Conservation (phyloP, 306 rosid species). For the Castanospermum australe region DNA sequence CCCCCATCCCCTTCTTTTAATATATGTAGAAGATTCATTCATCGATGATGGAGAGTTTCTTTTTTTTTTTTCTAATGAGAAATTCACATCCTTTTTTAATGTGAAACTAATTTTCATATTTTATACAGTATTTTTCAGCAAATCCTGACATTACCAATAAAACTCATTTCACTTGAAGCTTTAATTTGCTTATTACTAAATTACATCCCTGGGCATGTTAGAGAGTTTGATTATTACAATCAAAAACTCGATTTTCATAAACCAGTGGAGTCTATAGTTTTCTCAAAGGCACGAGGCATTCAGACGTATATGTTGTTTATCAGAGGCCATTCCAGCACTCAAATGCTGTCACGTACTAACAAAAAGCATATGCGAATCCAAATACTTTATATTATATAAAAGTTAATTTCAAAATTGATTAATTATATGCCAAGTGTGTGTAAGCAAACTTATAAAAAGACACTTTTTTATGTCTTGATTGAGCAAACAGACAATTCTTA, state of each 20-base stretch:
- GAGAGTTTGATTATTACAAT: background rate
- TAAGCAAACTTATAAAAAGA: background rate
- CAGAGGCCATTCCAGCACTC: background rate
- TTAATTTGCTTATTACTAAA: too few species aligned
- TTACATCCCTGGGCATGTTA: too few species aligned
- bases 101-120: too few species aligned
- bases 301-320: background rate
- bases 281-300: background rate
- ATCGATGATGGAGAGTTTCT: too few species aligned
- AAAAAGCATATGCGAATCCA: background rate
- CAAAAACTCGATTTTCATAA: background rate
- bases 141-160: too few species aligned
- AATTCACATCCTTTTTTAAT: too few species aligned
- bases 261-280: slow-evolving; percentile 9
- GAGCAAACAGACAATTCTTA: background rate
- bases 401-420: too few species aligned
- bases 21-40: background rate
- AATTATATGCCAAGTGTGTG: background rate
- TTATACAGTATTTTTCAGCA: too few species aligned
- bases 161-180: too few species aligned
- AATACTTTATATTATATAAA: too few species aligned
- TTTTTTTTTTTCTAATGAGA: too few species aligned
- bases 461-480: background rate
- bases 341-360: background rate
- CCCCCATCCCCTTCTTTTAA: background rate